Evolutionary conservation across 2,329 filamentous ascomycete species (phyloP), one percentile per base, ranked within the genome.

Genomic region (Claviceps sp.): DNA sequence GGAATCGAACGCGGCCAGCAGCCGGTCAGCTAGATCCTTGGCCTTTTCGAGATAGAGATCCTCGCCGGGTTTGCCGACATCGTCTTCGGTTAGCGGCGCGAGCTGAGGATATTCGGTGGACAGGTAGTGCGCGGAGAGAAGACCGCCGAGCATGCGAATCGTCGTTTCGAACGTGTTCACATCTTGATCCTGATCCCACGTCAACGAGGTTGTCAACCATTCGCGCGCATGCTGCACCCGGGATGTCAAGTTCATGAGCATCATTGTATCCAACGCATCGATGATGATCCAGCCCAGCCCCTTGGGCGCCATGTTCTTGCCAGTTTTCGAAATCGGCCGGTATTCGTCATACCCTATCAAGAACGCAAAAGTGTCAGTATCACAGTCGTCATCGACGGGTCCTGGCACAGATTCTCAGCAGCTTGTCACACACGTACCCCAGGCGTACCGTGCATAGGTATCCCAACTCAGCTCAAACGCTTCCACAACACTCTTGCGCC

Each of bases 221-320:
- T 95, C 80, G 52, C 91, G 78, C 29, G 93, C 91, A 62, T 94
- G 83, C 39, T 82, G 77, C 40, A 98, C 77, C 55, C 90, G 83
- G 36, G 82, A 85, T 14, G 91, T 97, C 57, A 95, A 75, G 66
- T 97, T 97, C 93, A 98, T 98, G 55, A 98, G 75, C 72, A 98
- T 98, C 76, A 97, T 79, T 1, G 93, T 98, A 67, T 98, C 93
- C 56, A 98, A 73, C 13, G 91, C 83, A 70, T 98, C 93, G 52
- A 98, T 85, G 55, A 98, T 96, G 62, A 97, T 97, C 93, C 94
- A 98, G 34, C 93, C 93, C 68, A 98, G 77, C 26, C 91, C 93
- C 55, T 88, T 82, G 3, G 85, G 77, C 6, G 88, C 83, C 91
- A 98, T 97, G 60, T 93, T 82, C 49, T 75, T 76, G 48, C 88